Evolutionary conservation across 805 yeast genomes (phyloP), one percentile per base, ranked within the genome.

Genomic region (Millerozyma miso): DNA sequence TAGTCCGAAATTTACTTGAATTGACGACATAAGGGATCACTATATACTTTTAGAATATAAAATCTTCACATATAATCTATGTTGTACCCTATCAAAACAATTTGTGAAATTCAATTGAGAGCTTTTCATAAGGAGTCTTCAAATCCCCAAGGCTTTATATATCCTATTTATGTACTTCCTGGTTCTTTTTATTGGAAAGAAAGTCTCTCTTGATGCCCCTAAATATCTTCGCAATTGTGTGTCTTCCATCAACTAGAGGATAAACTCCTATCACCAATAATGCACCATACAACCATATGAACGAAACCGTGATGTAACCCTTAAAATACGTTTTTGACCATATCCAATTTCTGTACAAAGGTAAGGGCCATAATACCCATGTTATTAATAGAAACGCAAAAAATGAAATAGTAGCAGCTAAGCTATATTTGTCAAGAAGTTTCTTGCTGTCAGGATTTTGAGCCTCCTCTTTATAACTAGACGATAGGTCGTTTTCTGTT

Each of bases 341-440:
- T 20, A 69, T 60, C 52, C 63, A 71, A n/a, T 71, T 64, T 33
- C 70, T 62, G 48, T 69, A 70, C 18, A 70, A 52, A 17, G 75
- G 73, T 38, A 70, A 56, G 32, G 76, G 74, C 67, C 69, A 64
- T n/a, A 65, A 41, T 1, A 67, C 67, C 67, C 69, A 65, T 2
- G 69, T 63, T 3, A 66, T 35, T n/a, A 63, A 43, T 4, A 63
- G 45, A n/a, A 53, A 50, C 33, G 63, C 48, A 1, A 64, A 37
- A 4, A 59, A 47, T 12, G 60, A 51, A 13, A 48, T 55, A 33
- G 53, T 51, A 3, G 69, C 62, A 10, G 65, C 43, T 39, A 55
- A 59, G 8, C 48, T 50, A 43, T 58, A 62, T 4, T 41, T 15
- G 3, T 43, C 39, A 7, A 56, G 44, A 10, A 46, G 34, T 31